Base-by-base conservation (phyloP, 208 protist genomes). In the Wallacemonas rigidus region DNA sequence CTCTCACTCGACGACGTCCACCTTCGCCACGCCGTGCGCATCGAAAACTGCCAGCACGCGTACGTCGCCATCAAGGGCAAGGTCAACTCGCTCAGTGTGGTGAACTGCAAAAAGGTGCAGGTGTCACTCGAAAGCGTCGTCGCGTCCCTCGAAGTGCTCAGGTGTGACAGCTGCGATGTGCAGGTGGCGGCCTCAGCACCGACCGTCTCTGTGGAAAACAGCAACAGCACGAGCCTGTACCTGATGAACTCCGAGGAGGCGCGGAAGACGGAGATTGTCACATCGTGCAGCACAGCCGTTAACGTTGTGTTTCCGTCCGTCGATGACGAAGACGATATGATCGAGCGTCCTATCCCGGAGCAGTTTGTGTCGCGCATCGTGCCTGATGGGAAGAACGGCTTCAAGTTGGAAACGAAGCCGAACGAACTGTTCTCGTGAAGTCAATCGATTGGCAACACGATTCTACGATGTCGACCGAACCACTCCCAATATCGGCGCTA, bases 361-460 rank as follows among this genome's bases (percentile, higher is more conserved):
- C 90, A 95, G 79, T 95, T 93, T 57, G 80, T 95, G 17, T 88
- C 87, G 3, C 70, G 76, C 40, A 82, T 95, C 54, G 87, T 92
- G 39, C 67, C 79, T 2, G 90, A 95, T 53, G 80, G 78, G 14
- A 85, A 81, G 39, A 79, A 81, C 6, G 77, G 79, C 36, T 89
- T 83, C 75, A 88, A 89, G 73, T 51, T 93, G 58, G 81, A 87
- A 38, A 95, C 90, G 8, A 85, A 85, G 51, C 86, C 87, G 2
- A 88, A 69, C 64, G 76, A 76, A 41, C 47, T 78, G 2, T 57
- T 61, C 9, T 75, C 55, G 61, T 53, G 17, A 15, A 47, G 7
- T 2, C 54, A 8, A 7, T 50, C 45, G 45, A 12, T 26, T 26
- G 26, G 26, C 26, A 26, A 12, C 45, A 50, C 45, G 45, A 50